Evolutionary conservation across 805 yeast species (phyloP), one percentile per base, ranked within the genome.

Genomic region (Ogataea chonburiensis): DNA sequence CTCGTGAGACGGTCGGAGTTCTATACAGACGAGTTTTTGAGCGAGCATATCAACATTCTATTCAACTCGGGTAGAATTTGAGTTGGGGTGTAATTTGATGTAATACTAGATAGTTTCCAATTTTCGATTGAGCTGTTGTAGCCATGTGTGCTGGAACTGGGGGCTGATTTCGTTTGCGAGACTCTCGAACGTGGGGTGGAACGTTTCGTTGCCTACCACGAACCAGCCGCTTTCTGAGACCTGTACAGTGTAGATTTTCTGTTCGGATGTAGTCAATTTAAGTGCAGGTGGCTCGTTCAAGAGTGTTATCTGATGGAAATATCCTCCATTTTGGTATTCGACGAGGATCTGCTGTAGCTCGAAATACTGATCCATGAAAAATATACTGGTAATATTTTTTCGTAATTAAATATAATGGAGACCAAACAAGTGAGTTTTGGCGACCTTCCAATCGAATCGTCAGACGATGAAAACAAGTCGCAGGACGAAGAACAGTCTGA

Each of bases 1-100:
- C 69, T 76, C 14, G 95, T 87, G 5, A 78, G 98, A 65, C 75
- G 83, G 52, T 77, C 96, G 3, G 78, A 79, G 12, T 93, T 82
- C 61, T 93, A 84, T 61, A 76, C 79, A 27, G 89, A 86, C 51
- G 86, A 86, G 43, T 66, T 84, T 49, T 67, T 93, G 37, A 74
- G 76, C 43, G 93, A 88, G 50, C 88, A 87, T 53, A 70, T 91
- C 34, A 86, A 85, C 45, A 67, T 87, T 31, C 69, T 89, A 48
- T 65, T 88, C 47, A 81, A 81, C 33, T 67, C 80, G 13, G 72
- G 71, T 20, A 64, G 73, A 47, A 57, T 71, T 38, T 72, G 42
- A 46, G 22, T 26, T 10, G 31, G 14, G 33, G 45, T 43, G 33
- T 31, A 29, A 18, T 29, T 28, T 12, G 21, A 24, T 29, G 34